Evolutionary conservation across 768 basidiomycete species (phyloP).

Genomic region (Pleurotus cornucopiae): DNA sequence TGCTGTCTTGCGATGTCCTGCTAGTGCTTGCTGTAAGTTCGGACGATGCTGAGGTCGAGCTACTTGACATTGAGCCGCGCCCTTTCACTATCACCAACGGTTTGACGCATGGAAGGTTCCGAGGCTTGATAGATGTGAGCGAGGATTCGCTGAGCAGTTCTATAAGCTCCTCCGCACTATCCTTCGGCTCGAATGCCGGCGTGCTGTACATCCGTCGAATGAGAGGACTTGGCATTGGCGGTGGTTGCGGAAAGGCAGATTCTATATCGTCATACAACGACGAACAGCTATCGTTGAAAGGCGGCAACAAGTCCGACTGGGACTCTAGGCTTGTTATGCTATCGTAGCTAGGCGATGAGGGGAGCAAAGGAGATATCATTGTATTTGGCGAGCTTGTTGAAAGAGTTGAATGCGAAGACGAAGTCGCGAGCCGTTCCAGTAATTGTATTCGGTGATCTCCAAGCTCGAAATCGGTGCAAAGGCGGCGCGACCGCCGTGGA

Average conservation of each 20-base stretch:
- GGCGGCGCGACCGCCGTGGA: background rate
- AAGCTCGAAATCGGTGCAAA: background rate
- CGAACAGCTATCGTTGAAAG: constrained; percentile 24
- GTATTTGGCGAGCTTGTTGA: background rate
- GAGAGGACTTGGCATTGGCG: constrained; percentile 31
- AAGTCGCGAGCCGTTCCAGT: background rate
- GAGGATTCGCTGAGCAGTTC: background rate
- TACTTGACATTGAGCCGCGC: background rate
- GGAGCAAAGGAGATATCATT: background rate
- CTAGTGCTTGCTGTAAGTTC: background rate
- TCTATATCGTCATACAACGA: constrained; percentile 32
- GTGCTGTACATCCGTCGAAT: constrained; percentile 41
- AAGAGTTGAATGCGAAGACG: background rate
- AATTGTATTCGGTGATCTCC: background rate
- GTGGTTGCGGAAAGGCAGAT: constrained; percentile 34
- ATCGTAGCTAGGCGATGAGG: background rate
- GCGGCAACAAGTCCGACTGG: constrained; percentile 13
- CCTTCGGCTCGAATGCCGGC: constrained; percentile 31
- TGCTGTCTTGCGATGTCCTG: background rate
- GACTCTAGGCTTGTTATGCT: background rate
- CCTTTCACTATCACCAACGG: background rate
- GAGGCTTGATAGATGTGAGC: background rate
- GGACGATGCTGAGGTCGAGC: background rate
- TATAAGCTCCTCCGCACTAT: constrained; percentile 18
- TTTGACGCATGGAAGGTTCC: background rate